Conservation (phyloP, 2,329 filamentous ascomycete genomes). For the Fusarium buxicola region DNA sequence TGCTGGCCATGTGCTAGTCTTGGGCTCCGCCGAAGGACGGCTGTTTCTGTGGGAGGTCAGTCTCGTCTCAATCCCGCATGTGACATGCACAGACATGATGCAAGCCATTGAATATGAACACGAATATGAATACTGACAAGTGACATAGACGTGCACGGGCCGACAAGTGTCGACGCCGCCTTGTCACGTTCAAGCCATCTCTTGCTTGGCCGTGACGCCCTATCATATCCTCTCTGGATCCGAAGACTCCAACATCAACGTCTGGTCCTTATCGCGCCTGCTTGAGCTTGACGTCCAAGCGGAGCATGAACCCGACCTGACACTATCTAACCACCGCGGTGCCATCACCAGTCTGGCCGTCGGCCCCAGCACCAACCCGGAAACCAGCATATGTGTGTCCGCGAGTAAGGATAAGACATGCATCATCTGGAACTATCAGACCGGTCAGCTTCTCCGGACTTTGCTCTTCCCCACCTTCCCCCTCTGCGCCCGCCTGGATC, state of each 20-base stretch:
- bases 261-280: constrained; percentile 86
- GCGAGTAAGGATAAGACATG: constrained; percentile 88
- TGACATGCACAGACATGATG: constrained; percentile 14
- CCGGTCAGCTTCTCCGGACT: constrained; percentile 80
- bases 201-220: constrained; percentile 77
- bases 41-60: constrained; percentile 92
- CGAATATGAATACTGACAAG: constrained; percentile 39
- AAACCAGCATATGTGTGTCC: constrained; percentile 86
- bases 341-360: constrained; percentile 74
- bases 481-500: constrained; percentile 80
- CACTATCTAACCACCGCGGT: constrained; percentile 81
- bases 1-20: constrained; percentile 76
- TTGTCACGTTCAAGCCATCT: constrained; percentile 84
- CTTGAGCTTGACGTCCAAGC: constrained; percentile 68
- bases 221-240: constrained; percentile 82
- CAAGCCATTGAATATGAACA: constrained; percentile 20
- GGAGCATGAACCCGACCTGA: constrained; percentile 77
- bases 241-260: constrained; percentile 88
- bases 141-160: constrained; percentile 74
- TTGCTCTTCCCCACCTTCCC: constrained; percentile 82
- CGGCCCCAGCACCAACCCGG: constrained; percentile 73
- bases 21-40: constrained; percentile 87
- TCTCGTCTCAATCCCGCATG: constrained; percentile 32
- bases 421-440: constrained; percentile 92
- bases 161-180: constrained; percentile 80